Evolutionary conservation across 352 stramenopile genomes (phyloP).

Genomic region (Phytophthora uliginosa): DNA sequence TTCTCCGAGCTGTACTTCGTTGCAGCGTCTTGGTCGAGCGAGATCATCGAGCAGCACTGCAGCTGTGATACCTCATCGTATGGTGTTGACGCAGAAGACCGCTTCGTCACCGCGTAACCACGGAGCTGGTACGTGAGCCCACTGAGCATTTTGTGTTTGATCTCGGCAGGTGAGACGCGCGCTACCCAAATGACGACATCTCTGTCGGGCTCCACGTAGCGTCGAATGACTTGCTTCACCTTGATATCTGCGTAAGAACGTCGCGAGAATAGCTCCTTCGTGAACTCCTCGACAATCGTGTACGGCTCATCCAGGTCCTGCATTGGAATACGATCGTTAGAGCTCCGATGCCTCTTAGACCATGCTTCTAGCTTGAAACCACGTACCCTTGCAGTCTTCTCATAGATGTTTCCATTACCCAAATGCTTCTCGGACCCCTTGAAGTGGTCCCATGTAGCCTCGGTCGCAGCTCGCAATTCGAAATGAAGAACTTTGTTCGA

Average conservation of each 20-base stretch:
- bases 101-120: slow-evolving; percentile 45
- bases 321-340: slow-evolving; percentile 1
- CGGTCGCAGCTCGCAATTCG: slow-evolving; percentile 16
- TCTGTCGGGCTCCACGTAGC: slow-evolving; percentile 35
- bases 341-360: not conserved
- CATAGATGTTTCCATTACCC: slow-evolving; percentile 31
- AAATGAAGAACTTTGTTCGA: slow-evolving; percentile 41
- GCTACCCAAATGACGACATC: slow-evolving; percentile 42
- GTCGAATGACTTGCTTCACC: slow-evolving; percentile 37
- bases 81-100: slow-evolving; percentile 32
- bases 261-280: slow-evolving; percentile 26
- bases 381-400: slow-evolving; percentile 30
- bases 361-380: not conserved
- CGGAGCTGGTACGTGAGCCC: slow-evolving; percentile 39
- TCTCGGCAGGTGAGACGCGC: slow-evolving; percentile 37
- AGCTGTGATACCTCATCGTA: slow-evolving; percentile 30
- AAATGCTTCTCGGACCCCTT: slow-evolving; percentile 36
- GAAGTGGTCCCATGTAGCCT: slow-evolving; percentile 43
- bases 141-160: slow-evolving; percentile 30
- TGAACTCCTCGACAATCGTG: slow-evolving; percentile 41
- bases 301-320: slow-evolving; percentile 41
- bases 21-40: slow-evolving; percentile 34
- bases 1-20: slow-evolving; percentile 27
- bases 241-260: slow-evolving; percentile 29
- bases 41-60: slow-evolving; percentile 41